Conservation (phyloP, 2,329 filamentous ascomycete species). For the Emericellopsis atlantica region DNA sequence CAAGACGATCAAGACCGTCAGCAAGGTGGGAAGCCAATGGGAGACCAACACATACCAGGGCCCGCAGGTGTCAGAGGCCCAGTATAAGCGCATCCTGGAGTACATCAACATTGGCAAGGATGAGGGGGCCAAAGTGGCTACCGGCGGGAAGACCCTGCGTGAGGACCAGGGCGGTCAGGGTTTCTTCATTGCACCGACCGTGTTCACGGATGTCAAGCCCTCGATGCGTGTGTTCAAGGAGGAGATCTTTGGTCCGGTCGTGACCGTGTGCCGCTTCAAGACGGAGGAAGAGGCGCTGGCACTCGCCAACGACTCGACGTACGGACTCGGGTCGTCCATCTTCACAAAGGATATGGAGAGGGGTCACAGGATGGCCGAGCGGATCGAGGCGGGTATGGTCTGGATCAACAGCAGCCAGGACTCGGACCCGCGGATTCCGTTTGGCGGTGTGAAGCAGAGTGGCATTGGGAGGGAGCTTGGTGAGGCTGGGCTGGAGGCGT, state of each 20-base stretch:
- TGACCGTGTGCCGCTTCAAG: slow-evolving; percentile 8
- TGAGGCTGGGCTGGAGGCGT: slow-evolving; percentile 9
- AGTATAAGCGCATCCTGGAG: slow-evolving; percentile 49
- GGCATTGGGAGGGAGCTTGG: slow-evolving; percentile 33
- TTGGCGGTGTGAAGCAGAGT: slow-evolving; percentile 42
- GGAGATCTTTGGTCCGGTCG: slow-evolving; percentile 14
- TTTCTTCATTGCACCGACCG: slow-evolving; percentile 7
- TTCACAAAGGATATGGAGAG: slow-evolving; percentile 36
- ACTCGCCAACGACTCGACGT: slow-evolving; percentile 24
- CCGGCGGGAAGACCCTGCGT: slow-evolving; percentile 29
- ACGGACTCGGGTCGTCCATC: slow-evolving; percentile 38
- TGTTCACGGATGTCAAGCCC: slow-evolving; percentile 11
- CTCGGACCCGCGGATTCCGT: slow-evolving; percentile 9
- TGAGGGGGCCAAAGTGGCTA: slow-evolving; percentile 17
- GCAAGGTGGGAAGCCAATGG: slow-evolving; percentile 10
- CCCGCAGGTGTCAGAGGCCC: slow-evolving; percentile 39
- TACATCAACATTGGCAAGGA: slow-evolving; percentile 33
- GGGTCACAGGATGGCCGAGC: slow-evolving; percentile 22
- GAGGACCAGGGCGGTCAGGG: slow-evolving; percentile 1
- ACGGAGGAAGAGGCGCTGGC: slow-evolving; percentile 11
- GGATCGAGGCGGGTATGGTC: slow-evolving; percentile 36
- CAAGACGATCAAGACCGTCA: slow-evolving; percentile 37
- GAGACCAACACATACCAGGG: slow-evolving; percentile 14
- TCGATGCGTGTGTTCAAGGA: slow-evolving; percentile 9
- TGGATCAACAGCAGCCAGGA: slow-evolving; percentile 18